Evolutionary conservation across 1,139 yeast genomes (phyloP), one percentile per base, ranked within the genome.

Genomic region (Suhomyces wounanorum): DNA sequence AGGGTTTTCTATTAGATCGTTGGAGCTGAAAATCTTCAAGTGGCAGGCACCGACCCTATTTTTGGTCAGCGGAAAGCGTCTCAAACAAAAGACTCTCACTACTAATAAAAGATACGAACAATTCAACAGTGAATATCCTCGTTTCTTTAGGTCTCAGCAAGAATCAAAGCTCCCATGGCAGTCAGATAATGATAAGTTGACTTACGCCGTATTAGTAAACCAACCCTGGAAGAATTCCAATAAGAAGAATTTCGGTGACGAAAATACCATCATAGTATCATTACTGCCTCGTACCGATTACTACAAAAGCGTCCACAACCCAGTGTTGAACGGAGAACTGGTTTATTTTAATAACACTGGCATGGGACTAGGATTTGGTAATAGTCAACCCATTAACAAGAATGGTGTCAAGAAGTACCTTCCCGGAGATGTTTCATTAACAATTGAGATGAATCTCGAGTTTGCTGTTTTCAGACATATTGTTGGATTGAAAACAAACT

Each of bases 11-110:
- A 87, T 92, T 77, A 72, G 96, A 41, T 87, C 97, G 0, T 78
- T 92, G 52, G 96, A 92, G 66, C 81, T 86, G 55, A 89, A 87
- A 58, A 89, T 87, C 0, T 85, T 89, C 71, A 89, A 90, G 62
- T 92, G 97, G 97, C 84, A 82, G 58, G 96, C 96, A 0, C 96
- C 97, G 0, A 83, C 97, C 0, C 64, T 90, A 2, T 57, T 92
- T 11, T 56, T 92, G 0, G 76, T 92, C 0, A 79, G 83, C 4
- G 98, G 97, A 0, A 78, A 75, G 57, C 62, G 84, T 41, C 66
- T 86, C 31, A 65, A 63, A 47, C 50, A 65, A n/a, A 73, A 78
- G 53, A 72, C 79, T 5, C 61, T 63, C 1, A 64, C 66, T 2
- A 65, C 74, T 26, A 81, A 81, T 56, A 77, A 75, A 53, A 63